Evolutionary conservation across 2,329 filamentous ascomycete genomes (phyloP).

Genomic region (Nemania serpens): DNA sequence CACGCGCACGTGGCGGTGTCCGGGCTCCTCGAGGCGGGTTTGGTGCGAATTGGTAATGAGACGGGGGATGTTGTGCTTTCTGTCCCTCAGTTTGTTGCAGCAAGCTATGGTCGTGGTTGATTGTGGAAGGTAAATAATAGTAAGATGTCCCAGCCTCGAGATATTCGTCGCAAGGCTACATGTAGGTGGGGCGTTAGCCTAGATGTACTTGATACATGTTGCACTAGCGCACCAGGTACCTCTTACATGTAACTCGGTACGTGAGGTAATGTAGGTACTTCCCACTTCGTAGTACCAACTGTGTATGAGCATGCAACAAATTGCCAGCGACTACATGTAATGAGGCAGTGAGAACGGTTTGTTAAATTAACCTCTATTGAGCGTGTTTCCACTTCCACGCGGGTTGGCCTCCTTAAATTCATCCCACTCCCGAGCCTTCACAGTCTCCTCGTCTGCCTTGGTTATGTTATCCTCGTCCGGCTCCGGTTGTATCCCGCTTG

Average conservation of each 20-base stretch:
- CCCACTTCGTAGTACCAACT: too few species aligned
- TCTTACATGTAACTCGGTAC: too few species aligned
- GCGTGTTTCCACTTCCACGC: conserved; percentile 79
- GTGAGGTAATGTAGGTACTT: too few species aligned
- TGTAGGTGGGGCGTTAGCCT: too few species aligned
- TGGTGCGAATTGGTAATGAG: not conserved
- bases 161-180: too few species aligned
- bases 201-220: too few species aligned
- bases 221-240: too few species aligned
- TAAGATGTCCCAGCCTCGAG: too few species aligned
- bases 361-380: conserved; percentile 67
- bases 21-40: not conserved
- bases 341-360: too few species aligned
- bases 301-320: too few species aligned
- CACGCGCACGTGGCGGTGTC: not conserved
- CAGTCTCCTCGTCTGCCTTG: conserved; percentile 85
- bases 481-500: conserved; percentile 68
- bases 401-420: conserved; percentile 91
- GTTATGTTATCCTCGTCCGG: conserved; percentile 89
- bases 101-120: not conserved
- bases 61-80: not conserved
- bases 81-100: not conserved
- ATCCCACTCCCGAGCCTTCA: conserved; percentile 95
- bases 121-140: too few species aligned
- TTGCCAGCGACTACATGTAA: too few species aligned